These are phyloP conservation scores for Lentinus brumalis DNA, from an alignment of 768 basidiomycete species.

Conservation along the genomic window DNA sequence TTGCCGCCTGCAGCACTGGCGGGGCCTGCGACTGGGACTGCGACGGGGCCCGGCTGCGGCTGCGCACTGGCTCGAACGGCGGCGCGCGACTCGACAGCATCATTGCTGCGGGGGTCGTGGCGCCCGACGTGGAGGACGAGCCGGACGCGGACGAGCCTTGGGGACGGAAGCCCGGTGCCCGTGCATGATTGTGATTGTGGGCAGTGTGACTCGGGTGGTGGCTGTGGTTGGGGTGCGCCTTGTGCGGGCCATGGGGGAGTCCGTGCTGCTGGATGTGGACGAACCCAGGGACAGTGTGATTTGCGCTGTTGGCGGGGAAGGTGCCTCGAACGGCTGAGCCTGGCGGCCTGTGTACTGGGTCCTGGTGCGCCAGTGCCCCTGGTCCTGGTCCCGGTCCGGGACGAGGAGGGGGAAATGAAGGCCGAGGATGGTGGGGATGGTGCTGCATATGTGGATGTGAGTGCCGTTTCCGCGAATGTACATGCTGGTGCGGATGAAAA, in stretches of 20 bases:
- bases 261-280: conserved; percentile 24
- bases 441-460: conserved; percentile 23
- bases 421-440: conserved; percentile 11
- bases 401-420: neutral
- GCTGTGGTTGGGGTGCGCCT: conserved; percentile 11
- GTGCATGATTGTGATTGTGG: neutral
- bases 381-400: neutral
- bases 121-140: conserved; percentile 12
- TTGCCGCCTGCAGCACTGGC: neutral
- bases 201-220: conserved; percentile 19
- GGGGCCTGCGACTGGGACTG: conserved; percentile 10
- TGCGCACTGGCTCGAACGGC: conserved; percentile 51
- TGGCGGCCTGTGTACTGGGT: neutral
- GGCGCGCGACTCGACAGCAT: conserved; percentile 55
- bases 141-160: conserved; percentile 23
- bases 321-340: neutral
- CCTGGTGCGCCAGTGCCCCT: neutral
- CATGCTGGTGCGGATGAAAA: conserved; percentile 18
- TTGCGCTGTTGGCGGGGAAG: neutral
- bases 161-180: conserved; percentile 6
- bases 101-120: conserved; percentile 25
- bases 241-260: neutral
- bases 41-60: conserved; percentile 14
- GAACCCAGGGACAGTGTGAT: conserved; percentile 24
- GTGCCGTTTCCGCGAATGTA: conserved; percentile 26